Conservation (phyloP, 345 rosid genomes). For the Salix arbutifolia region DNA sequence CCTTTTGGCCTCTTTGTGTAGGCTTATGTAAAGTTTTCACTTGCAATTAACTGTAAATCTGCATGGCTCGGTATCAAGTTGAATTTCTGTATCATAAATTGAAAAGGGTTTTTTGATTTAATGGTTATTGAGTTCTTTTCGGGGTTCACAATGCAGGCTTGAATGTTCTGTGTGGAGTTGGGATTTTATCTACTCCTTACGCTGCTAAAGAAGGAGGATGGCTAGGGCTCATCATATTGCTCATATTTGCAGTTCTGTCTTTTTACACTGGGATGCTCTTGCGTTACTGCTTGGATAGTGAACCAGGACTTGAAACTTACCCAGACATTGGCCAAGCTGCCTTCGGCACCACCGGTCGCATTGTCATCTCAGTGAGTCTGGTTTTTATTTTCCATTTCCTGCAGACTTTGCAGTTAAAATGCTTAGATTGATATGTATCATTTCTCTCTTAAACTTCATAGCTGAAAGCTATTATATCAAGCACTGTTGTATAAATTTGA, state of each 20-base stretch:
- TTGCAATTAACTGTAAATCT: neutral
- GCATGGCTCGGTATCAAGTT: neutral
- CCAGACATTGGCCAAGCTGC: constrained; percentile 97
- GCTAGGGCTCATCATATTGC: constrained; percentile 58
- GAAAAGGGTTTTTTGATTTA: neutral
- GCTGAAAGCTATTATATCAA: neutral
- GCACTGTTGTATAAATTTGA: neutral
- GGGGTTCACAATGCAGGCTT: constrained; percentile 42
- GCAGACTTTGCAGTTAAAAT: neutral
- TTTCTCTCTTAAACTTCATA: neutral
- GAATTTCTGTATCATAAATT: neutral
- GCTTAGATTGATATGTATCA: neutral
- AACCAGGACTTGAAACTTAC: constrained; percentile 80
- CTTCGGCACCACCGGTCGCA: constrained; percentile 66
- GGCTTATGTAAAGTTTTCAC: neutral
- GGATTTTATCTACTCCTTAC: constrained; percentile 83
- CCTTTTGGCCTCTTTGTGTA: neutral
- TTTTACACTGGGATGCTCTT: constrained; percentile 84
- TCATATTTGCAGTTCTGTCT: constrained; percentile 65
- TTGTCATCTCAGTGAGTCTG: constrained; percentile 65
- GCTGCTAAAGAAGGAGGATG: constrained; percentile 96
- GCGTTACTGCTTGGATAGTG: constrained; percentile 81
- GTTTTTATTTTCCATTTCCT: neutral
- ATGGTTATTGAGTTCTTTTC: neutral
- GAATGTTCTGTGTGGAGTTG: constrained; percentile 95